Evolutionary conservation across 2,329 filamentous ascomycete species (phyloP).

Genomic region (Clonostachys byssicola): DNA sequence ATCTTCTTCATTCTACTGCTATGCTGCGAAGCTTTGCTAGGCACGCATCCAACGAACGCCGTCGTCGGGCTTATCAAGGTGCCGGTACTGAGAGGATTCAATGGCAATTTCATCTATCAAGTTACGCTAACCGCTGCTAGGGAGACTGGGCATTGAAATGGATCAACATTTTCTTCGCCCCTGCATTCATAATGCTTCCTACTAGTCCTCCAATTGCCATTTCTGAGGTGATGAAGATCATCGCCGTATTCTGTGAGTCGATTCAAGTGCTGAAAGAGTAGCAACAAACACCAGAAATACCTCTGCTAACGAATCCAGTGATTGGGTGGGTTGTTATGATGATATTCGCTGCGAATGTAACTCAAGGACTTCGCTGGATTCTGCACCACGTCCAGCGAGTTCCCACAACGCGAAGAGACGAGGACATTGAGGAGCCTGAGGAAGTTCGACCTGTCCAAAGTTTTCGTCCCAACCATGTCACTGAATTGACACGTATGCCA

Average conservation of each 20-base stretch:
- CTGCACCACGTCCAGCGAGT: neutral
- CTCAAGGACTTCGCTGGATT: constrained; percentile 45
- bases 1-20: constrained; percentile 47
- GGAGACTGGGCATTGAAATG: constrained; percentile 53
- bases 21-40: constrained; percentile 37
- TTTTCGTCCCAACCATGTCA: too few species aligned
- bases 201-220: constrained; percentile 49
- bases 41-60: constrained; percentile 9
- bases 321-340: constrained; percentile 51
- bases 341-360: constrained; percentile 47
- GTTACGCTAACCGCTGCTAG: constrained; percentile 17
- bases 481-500: too few species aligned
- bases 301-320: constrained; percentile 25
- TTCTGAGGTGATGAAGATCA: constrained; percentile 53
- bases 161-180: constrained; percentile 56
- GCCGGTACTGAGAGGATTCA: too few species aligned
- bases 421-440: too few species aligned
- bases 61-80: too few species aligned
- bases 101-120: too few species aligned
- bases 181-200: constrained; percentile 54
- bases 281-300: too few species aligned
- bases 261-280: too few species aligned
- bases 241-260: constrained; percentile 50
- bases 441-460: too few species aligned
- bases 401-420: too few species aligned